Conservation (phyloP, 164 flowering plant genomes). For the Echeveria elegans region DNA sequence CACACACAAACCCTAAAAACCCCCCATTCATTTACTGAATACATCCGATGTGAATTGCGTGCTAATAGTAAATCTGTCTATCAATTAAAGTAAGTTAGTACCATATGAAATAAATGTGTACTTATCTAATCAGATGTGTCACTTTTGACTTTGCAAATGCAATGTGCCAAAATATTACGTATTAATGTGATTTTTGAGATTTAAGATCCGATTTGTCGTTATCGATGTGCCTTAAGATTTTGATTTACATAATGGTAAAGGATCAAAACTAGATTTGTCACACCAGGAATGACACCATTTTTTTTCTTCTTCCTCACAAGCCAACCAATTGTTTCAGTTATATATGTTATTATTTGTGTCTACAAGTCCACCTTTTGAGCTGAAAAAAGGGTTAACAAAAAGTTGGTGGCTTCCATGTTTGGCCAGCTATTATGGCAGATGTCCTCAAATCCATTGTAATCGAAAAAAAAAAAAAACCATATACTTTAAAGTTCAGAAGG, state of each 20-base stretch:
- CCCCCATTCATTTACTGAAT: no score
- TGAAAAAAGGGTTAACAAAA: background rate
- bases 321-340: background rate
- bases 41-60: no score
- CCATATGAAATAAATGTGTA: no score
- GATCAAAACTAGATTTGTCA: background rate
- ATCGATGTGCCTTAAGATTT: background rate
- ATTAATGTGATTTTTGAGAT: background rate
- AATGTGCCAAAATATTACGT: background rate
- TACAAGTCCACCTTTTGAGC: slow-evolving; percentile 1
- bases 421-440: background rate
- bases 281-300: background rate
- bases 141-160: no score
- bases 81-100: no score
- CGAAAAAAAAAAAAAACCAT: no score
- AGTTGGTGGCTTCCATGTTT: background rate
- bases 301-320: background rate
- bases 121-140: no score
- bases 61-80: no score
- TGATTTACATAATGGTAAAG: background rate
- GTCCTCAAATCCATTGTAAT: background rate
- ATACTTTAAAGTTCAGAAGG: no score
- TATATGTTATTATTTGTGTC: background rate
- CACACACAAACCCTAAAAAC: no score
- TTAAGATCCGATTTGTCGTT: background rate